Conservation (phyloP, 208 protist species). For the Leishmania guyanensis region DNA sequence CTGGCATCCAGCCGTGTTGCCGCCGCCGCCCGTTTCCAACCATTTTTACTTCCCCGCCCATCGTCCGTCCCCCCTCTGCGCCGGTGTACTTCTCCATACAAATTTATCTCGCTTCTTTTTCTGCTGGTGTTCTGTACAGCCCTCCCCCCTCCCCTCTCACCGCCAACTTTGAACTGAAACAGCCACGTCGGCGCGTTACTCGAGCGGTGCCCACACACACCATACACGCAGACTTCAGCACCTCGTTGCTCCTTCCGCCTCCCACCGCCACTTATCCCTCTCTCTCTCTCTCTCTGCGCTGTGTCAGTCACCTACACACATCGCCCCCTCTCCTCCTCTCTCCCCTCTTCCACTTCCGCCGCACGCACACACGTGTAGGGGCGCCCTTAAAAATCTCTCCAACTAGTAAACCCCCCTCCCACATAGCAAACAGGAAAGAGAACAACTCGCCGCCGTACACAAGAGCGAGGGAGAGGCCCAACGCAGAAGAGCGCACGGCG, state of each 20-base stretch:
- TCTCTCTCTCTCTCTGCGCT: neutral
- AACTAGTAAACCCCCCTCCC: no score
- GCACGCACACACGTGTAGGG: neutral
- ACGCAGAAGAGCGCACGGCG: no score
- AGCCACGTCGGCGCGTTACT: neutral
- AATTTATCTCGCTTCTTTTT: neutral
- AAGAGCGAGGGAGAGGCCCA: neutral
- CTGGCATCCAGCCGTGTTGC: neutral
- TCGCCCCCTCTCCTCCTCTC: neutral
- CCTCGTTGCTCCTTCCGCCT: neutral
- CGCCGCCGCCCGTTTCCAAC: neutral
- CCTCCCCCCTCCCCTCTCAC: no score
- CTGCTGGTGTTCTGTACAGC: neutral
- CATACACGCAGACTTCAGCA: neutral
- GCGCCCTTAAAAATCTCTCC: neutral
- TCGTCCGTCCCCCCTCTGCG: neutral
- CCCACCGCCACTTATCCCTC: neutral
- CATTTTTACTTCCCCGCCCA: neutral
- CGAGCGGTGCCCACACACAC: neutral
- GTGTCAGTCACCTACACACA: neutral
- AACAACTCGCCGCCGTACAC: neutral
- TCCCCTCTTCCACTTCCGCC: neutral
- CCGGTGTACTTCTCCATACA: neutral
- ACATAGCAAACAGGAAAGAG: no score
- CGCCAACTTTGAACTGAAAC: neutral